Evolutionary conservation across 306 rosid species (phyloP).

Genomic region (Canavalia gladiata): DNA sequence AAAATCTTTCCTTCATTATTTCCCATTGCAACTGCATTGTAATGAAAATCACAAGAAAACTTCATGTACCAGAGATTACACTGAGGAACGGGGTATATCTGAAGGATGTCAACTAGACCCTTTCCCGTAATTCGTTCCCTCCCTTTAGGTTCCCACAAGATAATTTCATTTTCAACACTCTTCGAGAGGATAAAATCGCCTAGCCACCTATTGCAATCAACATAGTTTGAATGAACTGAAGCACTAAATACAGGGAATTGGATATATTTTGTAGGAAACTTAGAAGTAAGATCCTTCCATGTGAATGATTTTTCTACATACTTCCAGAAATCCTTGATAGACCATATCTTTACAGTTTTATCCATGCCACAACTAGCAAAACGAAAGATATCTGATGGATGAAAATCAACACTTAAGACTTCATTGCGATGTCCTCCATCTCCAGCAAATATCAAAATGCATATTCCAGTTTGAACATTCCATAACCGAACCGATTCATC

Average conservation of each 20-base stretch:
- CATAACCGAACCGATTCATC: conserved; percentile 96
- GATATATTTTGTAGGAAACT: conserved; percentile 95
- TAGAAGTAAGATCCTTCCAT: conserved; percentile 96
- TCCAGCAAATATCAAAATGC: conserved; percentile 91
- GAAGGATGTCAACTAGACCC: conserved; percentile 93
- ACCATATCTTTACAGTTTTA: conserved; percentile 96
- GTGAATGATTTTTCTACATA: conserved; percentile 95
- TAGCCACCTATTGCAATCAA: conserved; percentile 98
- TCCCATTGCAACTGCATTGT: conserved; percentile 80
- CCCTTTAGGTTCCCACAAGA: conserved; percentile 94
- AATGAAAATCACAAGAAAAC: conserved; percentile 91
- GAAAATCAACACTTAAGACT: conserved; percentile 96
- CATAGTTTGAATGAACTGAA: conserved; percentile 87
- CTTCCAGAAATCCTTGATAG: conserved; percentile 96
- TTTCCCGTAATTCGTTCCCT: conserved; percentile 95
- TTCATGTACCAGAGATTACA: conserved; percentile 99
- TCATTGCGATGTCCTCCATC: conserved; percentile 99
- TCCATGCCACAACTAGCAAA: conserved; percentile 99
- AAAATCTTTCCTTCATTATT: conserved; percentile 88
- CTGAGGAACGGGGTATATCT: conserved; percentile 92
- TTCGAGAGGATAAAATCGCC: conserved; percentile 96
- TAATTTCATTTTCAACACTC: conserved; percentile 96
- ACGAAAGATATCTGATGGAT: conserved; percentile 85
- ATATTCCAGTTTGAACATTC: conserved; percentile 93
- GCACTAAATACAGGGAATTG: conserved; percentile 95